These are phyloP conservation scores for Fragilaria radians DNA, from an alignment of 108 stramenopile species.

Conservation along the genomic window DNA sequence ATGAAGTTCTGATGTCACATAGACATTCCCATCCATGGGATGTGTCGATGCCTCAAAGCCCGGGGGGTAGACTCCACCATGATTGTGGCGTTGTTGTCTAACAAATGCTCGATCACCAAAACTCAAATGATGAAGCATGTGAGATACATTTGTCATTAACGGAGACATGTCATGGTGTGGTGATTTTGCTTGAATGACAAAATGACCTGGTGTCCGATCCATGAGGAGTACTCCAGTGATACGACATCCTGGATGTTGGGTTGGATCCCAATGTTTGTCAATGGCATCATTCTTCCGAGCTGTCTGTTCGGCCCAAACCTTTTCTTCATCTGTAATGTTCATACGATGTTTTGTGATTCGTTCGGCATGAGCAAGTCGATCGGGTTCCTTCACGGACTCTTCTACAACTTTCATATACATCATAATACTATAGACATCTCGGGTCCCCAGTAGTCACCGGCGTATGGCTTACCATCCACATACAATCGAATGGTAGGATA, in stretches of 20 bases:
- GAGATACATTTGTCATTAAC: conserved; percentile 84
- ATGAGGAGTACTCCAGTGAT: conserved; percentile 61
- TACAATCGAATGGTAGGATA: conserved; percentile 91
- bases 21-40: conserved; percentile 81
- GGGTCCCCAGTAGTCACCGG: conserved; percentile 70
- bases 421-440: conserved; percentile 11
- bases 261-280: conserved; percentile 23
- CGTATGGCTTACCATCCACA: conserved; percentile 50
- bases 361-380: conserved; percentile 7
- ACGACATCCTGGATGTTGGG: conserved; percentile 79
- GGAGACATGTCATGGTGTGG: conserved; percentile 78
- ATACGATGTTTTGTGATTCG: conserved; percentile 26
- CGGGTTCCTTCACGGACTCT: conserved; percentile 21
- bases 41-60: conserved; percentile 33
- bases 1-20: conserved; percentile 63
- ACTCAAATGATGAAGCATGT: conserved; percentile 77
- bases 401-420: conserved; percentile 15
- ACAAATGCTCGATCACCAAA: conserved; percentile 51
- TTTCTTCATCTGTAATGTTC: conserved; percentile 42
- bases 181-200: conserved; percentile 85
- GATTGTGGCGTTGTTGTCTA: background rate
- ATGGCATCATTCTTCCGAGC: conserved; percentile 24
- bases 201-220: conserved; percentile 93
- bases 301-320: conserved; percentile 46
- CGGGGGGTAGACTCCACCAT: conserved; percentile 11